Base-by-base conservation (phyloP, 345 rosid species). In the Carallia brachiata region DNA sequence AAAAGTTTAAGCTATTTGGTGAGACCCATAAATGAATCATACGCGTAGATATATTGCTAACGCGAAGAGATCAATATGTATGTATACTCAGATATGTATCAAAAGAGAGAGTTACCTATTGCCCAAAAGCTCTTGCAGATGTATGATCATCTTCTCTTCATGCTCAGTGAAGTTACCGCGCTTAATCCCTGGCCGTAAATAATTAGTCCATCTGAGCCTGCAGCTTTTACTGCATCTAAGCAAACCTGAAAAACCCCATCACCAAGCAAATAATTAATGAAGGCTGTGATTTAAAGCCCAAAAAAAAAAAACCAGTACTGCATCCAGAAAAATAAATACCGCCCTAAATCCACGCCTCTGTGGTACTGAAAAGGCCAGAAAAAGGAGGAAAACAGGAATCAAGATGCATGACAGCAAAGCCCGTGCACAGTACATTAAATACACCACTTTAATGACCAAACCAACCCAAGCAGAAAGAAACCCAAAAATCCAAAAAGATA, bases 381-480 rank as follows among this genome's bases (percentile, higher is more conserved):
- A 6, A 28, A 7, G 16, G 4, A 68, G 31, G 54, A 71, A 68
- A 9, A 3, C 4, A 15, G 53, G 31, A 3, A 36, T 3, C 50
- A 44, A 13, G 17, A 44, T 44, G 50, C 50, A 37, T 27, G 37
- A 16, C 48, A 34, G 18, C n/a, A 18, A 18, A 63, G 47, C 18
- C 27, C 67, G n/a, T 48, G 57, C 34, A 36, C 34, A 36, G 57
- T 48, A 62, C 62, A 79, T 62, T 82, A 65, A 76, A 73, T 80
- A 62, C 77, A 61, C 66, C 48, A 60, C 71, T 78, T 87, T 72
- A 87, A 84, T 86, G 87, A 70, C 56, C 70, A 69, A 80, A 88
- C 84, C 87, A 81, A 81, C 82, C 83, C 61, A 66, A 40, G 70
- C 48, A 50, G 4, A 64, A 63, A 48, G 30, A 55, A 23, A 1